Conservation (phyloP, 192 early-diverging fungal genomes). For the Lobosporangium transversale region DNA sequence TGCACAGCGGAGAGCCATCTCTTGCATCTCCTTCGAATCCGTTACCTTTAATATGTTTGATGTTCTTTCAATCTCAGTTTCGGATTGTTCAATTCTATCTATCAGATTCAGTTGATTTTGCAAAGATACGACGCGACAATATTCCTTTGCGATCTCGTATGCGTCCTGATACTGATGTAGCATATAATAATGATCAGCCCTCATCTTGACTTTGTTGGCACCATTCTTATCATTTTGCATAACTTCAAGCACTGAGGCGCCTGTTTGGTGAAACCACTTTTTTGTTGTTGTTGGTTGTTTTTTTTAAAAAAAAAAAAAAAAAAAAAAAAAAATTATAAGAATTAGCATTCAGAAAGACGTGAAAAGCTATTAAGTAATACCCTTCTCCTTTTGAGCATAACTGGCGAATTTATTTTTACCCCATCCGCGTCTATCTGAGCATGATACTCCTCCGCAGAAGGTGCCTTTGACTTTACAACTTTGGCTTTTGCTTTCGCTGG, state of each 20-base stretch:
- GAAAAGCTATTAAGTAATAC: neutral
- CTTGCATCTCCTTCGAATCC: constrained; percentile 48
- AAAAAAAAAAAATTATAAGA: neutral
- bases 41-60: constrained; percentile 30
- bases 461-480: constrained; percentile 3
- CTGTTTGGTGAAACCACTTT: constrained; percentile 44
- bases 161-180: constrained; percentile 38
- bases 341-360: no score
- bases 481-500: constrained; percentile 15
- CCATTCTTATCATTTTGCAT: constrained; percentile 45
- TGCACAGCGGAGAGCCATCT: constrained; percentile 38
- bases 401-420: constrained; percentile 2
- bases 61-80: neutral
- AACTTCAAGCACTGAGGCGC: constrained; percentile 4
- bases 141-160: constrained; percentile 30
- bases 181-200: constrained; percentile 47
- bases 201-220: constrained; percentile 46
- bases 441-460: constrained; percentile 19
- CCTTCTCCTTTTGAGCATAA: neutral
- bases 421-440: constrained; percentile 43
- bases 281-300: no score
- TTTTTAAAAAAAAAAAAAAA: neutral
- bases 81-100: neutral
- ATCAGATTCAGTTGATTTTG: neutral
- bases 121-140: constrained; percentile 18